Evolutionary conservation across 2,329 filamentous ascomycete genomes (phyloP).

Genomic region (Xylaria sp.): DNA sequence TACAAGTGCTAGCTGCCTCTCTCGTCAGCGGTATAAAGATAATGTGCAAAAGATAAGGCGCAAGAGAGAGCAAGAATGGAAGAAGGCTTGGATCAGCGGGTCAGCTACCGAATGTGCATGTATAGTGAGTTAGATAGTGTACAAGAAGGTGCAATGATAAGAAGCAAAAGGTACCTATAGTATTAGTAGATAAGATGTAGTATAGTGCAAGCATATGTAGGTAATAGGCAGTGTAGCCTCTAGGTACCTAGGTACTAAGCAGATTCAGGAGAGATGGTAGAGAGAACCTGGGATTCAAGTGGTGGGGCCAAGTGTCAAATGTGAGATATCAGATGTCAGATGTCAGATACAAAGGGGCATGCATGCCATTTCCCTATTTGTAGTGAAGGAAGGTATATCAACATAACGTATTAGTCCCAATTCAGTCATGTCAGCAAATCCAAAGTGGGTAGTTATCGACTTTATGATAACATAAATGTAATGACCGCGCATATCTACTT

Average conservation of each 20-base stretch:
- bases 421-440: not conserved
- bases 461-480: not conserved
- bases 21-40: not conserved
- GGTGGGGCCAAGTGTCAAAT: constrained; percentile 19
- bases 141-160: not conserved
- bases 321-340: constrained; percentile 11
- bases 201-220: not conserved
- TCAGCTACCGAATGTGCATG: not conserved
- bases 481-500: not conserved
- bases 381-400: not conserved
- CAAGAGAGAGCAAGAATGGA: not conserved
- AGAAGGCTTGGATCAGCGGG: constrained; percentile 12
- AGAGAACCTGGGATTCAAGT: too few species aligned
- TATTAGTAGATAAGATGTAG: not conserved
- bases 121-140: not conserved
- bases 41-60: constrained; percentile 5
- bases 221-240: too few species aligned
- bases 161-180: too few species aligned
- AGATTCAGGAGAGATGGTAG: not conserved
- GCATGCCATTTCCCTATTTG: not conserved
- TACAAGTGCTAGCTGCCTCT: constrained; percentile 7
- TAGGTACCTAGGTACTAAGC: too few species aligned
- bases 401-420: not conserved
- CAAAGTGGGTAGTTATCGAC: not conserved
- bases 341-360: constrained; percentile 1